Evolutionary conservation across 495 filamentous ascomycete species (phyloP).

Genomic region (Hyaloscypha finlandica): DNA sequence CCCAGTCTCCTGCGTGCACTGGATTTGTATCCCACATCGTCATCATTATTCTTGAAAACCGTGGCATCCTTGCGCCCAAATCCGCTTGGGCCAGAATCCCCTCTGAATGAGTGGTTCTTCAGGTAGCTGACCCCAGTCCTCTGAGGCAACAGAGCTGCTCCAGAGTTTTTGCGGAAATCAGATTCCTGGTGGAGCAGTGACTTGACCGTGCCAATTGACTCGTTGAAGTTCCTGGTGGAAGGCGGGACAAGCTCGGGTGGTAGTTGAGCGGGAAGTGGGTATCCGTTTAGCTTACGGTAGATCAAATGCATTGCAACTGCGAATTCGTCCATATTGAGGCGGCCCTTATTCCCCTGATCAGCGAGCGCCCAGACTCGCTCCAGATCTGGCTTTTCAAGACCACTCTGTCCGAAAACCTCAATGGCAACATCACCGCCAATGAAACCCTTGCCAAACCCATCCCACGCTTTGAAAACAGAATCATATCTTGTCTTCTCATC

Average conservation of each 20-base stretch:
- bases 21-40: conserved; percentile 85
- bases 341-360: conserved; percentile 89
- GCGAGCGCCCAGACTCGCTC: conserved; percentile 95
- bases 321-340: conserved; percentile 96
- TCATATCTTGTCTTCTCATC: conserved; percentile 98
- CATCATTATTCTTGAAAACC: conserved; percentile 94
- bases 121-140: conserved; percentile 97
- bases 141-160: conserved; percentile 86
- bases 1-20: conserved; percentile 85
- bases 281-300: conserved; percentile 93
- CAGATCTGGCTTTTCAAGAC: conserved; percentile 82
- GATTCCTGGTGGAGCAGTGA: conserved; percentile 90
- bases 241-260: conserved; percentile 95
- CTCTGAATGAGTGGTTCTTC: conserved; percentile 91
- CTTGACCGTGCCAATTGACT: conserved; percentile 90
- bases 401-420: conserved; percentile 97
- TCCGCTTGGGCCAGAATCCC: conserved; percentile 42
- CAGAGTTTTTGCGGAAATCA: conserved; percentile 77
- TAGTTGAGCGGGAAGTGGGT: conserved; percentile 87
- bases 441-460: conserved; percentile 90
- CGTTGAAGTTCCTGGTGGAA: conserved; percentile 90
- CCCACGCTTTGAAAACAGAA: conserved; percentile 94
- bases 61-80: conserved; percentile 85
- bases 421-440: conserved; percentile 93
- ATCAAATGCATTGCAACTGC: conserved; percentile 99